Evolutionary conservation across 306 rosid genomes (phyloP), one percentile per base, ranked within the genome.

Genomic region (Begonia fuchsioides): DNA sequence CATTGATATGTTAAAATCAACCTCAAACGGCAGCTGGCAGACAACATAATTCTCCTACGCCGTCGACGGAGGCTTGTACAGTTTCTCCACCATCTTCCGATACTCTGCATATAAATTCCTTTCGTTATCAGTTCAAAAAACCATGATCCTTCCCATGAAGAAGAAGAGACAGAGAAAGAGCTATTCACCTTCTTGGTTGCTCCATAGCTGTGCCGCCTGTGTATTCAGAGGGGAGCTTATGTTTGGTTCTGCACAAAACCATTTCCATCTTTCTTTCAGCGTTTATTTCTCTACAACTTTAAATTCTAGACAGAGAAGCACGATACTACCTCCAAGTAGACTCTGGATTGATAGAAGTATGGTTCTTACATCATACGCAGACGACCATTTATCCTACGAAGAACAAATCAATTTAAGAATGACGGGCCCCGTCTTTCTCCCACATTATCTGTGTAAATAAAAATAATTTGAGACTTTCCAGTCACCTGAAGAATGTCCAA

Each of bases 401-500:
- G 16, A 11, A 57, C 9, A 12, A 60, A 35, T n/a, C n/a, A 43
- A 26, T 26, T 26, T 26, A 4, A 26, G 35, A 26, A 26, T 26
- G 35, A 26, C 35, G n/a, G n/a, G n/a, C n/a, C n/a, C n/a, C n/a
- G n/a, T n/a, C n/a, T n/a, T 26, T 26, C 35, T 26, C 7, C 35
- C 35, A 26, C 7, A 6, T 26, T 26, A 6, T 26, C 35, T n/a
- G n/a, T n/a, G n/a, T n/a, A n/a, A n/a, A n/a, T n/a, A n/a, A n/a
- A 26, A 8, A 26, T 26, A 26, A 4, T 26, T 8, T 26, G 7
- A 26, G 35, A 26, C 1, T 18, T 39, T 11, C 51, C 26, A 61
- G 47, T 57, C 69, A 81, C 97, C 95, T 92, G 98, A 72, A 92
- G 98, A 58, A 92, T 92, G 68, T 92, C 98, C 81, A 92, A 68